Evolutionary conservation across 306 rosid species (phyloP).

Genomic region (Prinsepia uniflora): DNA sequence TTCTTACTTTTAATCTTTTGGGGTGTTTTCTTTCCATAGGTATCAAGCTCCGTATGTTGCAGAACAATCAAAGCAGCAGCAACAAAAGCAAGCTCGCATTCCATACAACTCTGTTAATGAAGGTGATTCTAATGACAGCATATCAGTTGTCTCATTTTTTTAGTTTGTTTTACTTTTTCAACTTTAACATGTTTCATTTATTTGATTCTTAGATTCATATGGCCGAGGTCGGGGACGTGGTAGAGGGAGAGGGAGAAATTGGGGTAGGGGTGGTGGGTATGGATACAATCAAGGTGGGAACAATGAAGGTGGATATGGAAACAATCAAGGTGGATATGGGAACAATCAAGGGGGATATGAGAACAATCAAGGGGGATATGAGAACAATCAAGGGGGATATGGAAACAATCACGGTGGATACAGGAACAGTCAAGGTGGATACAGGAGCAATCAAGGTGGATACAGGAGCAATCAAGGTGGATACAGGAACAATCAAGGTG

Average conservation of each 20-base stretch:
- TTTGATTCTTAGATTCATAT: slow-evolving; percentile 53
- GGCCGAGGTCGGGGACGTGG: slow-evolving; percentile 87
- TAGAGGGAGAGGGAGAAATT: slow-evolving; percentile 78
- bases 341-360: slow-evolving; percentile 30
- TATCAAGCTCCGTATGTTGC: slow-evolving; percentile 65
- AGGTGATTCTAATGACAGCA: slow-evolving; percentile 39
- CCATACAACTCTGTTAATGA: slow-evolving; percentile 71
- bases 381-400: slow-evolving; percentile 49
- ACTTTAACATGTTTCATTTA: slow-evolving; percentile 15
- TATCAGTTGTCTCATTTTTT: slow-evolving; percentile 1
- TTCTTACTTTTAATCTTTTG: not conserved
- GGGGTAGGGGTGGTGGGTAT: slow-evolving; percentile 84
- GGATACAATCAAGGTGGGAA: slow-evolving; percentile 42
- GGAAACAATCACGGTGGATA: slow-evolving; percentile 43
- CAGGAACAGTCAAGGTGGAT: not conserved
- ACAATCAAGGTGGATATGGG: slow-evolving; percentile 22
- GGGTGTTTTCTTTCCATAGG: slow-evolving; percentile 32
- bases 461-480: no score
- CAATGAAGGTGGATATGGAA: slow-evolving; percentile 30
- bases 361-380: no score
- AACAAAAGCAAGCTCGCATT: slow-evolving; percentile 56
- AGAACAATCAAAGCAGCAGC: slow-evolving; percentile 64
- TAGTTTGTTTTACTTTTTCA: not conserved
- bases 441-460: no score
- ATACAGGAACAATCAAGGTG: no score